phyloP scores from a whole-genome alignment of 2,329 filamentous ascomycete species.

The Capronia epimyces region DNA sequence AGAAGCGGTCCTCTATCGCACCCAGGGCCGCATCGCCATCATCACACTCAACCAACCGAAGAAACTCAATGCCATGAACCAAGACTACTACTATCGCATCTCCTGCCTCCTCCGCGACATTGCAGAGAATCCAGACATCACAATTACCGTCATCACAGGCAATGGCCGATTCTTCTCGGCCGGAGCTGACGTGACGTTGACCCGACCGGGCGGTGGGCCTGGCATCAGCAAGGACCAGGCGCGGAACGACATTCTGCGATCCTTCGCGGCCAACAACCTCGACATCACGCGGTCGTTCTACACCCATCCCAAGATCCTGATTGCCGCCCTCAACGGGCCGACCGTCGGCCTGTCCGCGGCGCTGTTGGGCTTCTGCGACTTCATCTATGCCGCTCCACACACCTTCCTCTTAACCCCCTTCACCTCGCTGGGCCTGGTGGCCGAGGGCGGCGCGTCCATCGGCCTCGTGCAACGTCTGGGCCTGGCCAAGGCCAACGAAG shows the following conservation, averaged over 20 bases:
- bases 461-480: constrained; percentile 78
- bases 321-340: constrained; percentile 87
- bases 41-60: constrained; percentile 79
- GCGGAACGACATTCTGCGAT: constrained; percentile 58
- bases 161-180: constrained; percentile 82
- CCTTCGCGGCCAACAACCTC: constrained; percentile 79
- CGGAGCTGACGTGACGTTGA: constrained; percentile 69
- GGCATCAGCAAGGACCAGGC: constrained; percentile 40
- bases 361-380: constrained; percentile 76
- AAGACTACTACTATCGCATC: constrained; percentile 70
- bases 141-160: constrained; percentile 76
- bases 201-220: constrained; percentile 40
- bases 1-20: constrained; percentile 54
- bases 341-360: constrained; percentile 84
- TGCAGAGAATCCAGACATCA: constrained; percentile 71
- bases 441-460: constrained; percentile 75
- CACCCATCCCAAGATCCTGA: constrained; percentile 86
- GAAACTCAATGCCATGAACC: constrained; percentile 79
- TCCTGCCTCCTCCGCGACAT: constrained; percentile 69
- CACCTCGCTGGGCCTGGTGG: constrained; percentile 78
- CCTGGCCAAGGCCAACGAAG: constrained; percentile 78
- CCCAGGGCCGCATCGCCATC: constrained; percentile 66
- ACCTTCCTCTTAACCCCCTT: constrained; percentile 89
- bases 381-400: constrained; percentile 78
- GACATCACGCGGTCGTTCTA: constrained; percentile 87